These are phyloP conservation scores for Boletus subcaerulescens DNA, from an alignment of 768 basidiomycete genomes.

Conservation along the genomic window DNA sequence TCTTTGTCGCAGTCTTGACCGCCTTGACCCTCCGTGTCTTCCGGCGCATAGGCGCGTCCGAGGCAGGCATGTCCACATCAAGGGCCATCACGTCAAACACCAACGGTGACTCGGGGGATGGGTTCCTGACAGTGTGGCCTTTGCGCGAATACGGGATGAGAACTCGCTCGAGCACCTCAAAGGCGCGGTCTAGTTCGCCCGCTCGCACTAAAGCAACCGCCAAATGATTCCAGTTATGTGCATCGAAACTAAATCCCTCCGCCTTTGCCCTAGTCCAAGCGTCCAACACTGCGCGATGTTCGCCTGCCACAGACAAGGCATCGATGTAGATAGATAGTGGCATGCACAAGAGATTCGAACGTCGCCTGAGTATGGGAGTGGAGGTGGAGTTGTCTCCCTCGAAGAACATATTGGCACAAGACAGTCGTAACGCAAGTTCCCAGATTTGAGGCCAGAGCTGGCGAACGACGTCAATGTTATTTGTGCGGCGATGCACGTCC, in stretches of 20 bases:
- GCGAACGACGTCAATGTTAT: conserved; percentile 52
- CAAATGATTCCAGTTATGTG: conserved; percentile 91
- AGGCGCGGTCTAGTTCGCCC: conserved; percentile 79
- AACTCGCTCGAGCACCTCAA: conserved; percentile 76
- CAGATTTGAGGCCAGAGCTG: conserved; percentile 70
- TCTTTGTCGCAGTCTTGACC: conserved; percentile 18
- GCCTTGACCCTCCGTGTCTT: conserved; percentile 23
- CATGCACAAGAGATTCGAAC: conserved; percentile 61
- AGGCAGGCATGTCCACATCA: conserved; percentile 24
- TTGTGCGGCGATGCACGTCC: conserved; percentile 63
- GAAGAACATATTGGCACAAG: conserved; percentile 35
- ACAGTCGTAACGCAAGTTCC: conserved; percentile 48
- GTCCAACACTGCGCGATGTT: conserved; percentile 56
- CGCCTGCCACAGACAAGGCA: conserved; percentile 60
- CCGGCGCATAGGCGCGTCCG: conserved; percentile 32
- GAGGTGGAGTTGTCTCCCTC: conserved; percentile 13
- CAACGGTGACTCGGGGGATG: conserved; percentile 39
- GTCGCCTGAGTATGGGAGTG: conserved; percentile 24
- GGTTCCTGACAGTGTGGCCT: conserved; percentile 25
- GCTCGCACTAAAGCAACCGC: conserved; percentile 72
- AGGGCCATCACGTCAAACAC: conserved; percentile 32
- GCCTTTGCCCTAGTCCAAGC: conserved; percentile 65
- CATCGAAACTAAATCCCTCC: conserved; percentile 74
- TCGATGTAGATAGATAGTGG: conserved; percentile 84
- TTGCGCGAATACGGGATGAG: conserved; percentile 56